Percentiles rank a stretch among this genome's conserved stretches.
Evolutionary conservation across 352 stramenopile genomes (phyloP).

Genomic region (Phytophthora brassicae): DNA sequence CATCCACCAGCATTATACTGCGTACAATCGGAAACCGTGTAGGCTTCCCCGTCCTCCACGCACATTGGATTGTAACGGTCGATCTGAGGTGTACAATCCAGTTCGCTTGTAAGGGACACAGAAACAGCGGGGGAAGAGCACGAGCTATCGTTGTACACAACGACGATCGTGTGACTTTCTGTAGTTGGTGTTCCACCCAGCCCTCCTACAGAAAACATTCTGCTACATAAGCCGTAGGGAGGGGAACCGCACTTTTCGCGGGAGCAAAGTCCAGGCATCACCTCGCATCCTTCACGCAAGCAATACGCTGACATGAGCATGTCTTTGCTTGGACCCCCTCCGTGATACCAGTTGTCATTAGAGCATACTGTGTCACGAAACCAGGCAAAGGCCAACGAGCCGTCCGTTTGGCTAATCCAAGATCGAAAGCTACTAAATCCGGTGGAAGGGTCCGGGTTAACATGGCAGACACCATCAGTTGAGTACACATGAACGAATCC

Average conservation of each 20-base stretch:
- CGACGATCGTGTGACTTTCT: not conserved
- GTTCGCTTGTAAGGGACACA: not conserved
- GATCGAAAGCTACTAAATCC: not conserved
- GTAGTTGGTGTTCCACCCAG: not conserved
- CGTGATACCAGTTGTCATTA: too few species aligned
- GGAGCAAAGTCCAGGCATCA: not conserved
- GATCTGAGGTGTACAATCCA: conserved; percentile 1
- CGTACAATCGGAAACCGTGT: not conserved
- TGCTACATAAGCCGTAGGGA: not conserved
- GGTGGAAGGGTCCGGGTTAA: not conserved
- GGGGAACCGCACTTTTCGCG: not conserved
- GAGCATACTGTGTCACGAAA: too few species aligned
- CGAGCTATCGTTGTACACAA: not conserved
- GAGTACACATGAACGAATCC: not conserved
- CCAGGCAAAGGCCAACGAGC: not conserved
- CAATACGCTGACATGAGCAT: not conserved
- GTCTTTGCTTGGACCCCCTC: too few species aligned
- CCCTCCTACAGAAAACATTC: not conserved
- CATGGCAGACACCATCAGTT: conserved; percentile 4
- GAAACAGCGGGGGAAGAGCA: not conserved
- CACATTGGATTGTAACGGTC: conserved; percentile 7
- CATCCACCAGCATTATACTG: conserved; percentile 1
- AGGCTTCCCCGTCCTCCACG: not conserved
- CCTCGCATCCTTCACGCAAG: not conserved
- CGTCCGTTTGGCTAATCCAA: not conserved